These are phyloP conservation scores for Penstemon davidsonii DNA, from an alignment of 257 asterid species.

Conservation along the genomic window DNA sequence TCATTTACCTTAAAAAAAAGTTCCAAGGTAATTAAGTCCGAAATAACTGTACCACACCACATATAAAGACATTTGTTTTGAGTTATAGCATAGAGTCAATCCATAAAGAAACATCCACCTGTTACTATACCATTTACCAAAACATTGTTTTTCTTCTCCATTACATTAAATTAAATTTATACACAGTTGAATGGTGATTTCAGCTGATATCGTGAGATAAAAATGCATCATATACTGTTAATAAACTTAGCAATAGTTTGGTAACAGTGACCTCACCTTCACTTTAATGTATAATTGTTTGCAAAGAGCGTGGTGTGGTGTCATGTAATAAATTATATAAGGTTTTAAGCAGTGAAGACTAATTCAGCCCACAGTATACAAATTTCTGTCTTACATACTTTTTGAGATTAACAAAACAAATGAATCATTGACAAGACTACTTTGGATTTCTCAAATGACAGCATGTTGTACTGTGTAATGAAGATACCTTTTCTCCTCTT, in stretches of 20 bases:
- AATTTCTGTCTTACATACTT: no score
- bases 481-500: slow-evolving; percentile 65
- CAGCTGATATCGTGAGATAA: neutral
- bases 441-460: slow-evolving; percentile 2
- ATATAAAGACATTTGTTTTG: neutral
- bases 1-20: slow-evolving; percentile 78
- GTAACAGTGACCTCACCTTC: neutral
- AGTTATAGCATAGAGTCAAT: neutral
- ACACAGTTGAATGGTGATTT: neutral
- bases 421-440: neutral
- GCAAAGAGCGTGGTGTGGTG: slow-evolving; percentile 4
- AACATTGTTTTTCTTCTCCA: neutral
- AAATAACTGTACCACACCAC: slow-evolving; percentile 21
- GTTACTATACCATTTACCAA: neutral
- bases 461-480: slow-evolving; percentile 6
- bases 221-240: neutral
- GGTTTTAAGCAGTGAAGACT: neutral
- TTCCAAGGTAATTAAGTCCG: slow-evolving; percentile 40
- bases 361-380: slow-evolving; percentile 1
- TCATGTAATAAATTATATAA: neutral
- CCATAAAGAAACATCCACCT: slow-evolving; percentile 3
- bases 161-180: neutral
- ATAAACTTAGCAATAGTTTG: neutral
- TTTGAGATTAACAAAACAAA: neutral
- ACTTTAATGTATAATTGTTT: slow-evolving; percentile 18